These are phyloP conservation scores for Solanum corneliomulleri DNA, from an alignment of 257 asterid genomes.

Conservation along the genomic window DNA sequence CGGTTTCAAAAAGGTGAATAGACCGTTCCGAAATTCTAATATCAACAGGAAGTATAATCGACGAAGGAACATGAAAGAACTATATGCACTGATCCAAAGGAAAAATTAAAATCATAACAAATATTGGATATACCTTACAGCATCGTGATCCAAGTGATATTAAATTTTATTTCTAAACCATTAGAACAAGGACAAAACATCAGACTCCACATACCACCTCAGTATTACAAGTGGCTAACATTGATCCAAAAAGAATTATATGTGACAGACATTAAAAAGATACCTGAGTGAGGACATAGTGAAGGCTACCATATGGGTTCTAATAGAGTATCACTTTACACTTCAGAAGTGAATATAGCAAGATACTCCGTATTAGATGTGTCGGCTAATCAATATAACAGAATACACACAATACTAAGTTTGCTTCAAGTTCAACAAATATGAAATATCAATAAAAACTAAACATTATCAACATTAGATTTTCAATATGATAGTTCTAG, in stretches of 20 bases:
- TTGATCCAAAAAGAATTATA: background rate
- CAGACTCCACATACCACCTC: background rate
- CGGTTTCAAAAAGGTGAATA: background rate
- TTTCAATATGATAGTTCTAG: background rate
- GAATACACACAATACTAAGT: background rate
- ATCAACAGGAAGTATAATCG: background rate
- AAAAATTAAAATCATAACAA: background rate
- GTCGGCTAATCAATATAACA: background rate
- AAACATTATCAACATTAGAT: background rate
- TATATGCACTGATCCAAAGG: background rate
- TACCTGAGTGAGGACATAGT: background rate
- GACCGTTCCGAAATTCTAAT: background rate
- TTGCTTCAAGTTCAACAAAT: background rate
- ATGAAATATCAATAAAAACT: background rate
- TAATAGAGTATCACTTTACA: background rate
- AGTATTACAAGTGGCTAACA: background rate
- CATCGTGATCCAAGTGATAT: background rate
- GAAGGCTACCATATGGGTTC: background rate
- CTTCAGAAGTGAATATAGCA: background rate
- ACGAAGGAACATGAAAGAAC: background rate
- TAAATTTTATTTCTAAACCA: background rate
- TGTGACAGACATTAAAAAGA: background rate
- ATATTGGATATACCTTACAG: background rate
- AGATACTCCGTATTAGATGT: background rate
- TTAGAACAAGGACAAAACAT: background rate